A percentile compares a stretch with the other conserved stretches of the same genome.
phyloP scores from a whole-genome alignment of 1,284 basidiomycete species.

The Cryptococcus amylolentus region DNA sequence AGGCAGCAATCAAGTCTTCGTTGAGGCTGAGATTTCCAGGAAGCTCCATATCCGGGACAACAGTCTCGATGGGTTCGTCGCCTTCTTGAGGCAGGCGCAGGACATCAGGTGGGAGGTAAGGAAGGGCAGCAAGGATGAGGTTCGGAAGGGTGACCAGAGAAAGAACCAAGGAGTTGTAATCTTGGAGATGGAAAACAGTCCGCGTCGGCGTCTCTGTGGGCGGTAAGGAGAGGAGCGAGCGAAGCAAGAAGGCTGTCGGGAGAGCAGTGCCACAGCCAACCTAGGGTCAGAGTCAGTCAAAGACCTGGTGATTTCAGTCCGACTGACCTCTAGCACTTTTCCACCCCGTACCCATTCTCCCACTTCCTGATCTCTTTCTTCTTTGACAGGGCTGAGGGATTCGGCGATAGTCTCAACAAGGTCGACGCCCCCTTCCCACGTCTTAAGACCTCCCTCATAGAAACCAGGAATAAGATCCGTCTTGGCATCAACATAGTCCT shows the following conservation, averaged over 20 bases:
- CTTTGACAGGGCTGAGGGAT: neutral
- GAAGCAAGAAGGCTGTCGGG: slow-evolving; percentile 71
- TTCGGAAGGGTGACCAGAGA: slow-evolving; percentile 83
- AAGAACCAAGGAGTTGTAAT: slow-evolving; percentile 84
- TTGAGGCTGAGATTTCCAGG: slow-evolving; percentile 58
- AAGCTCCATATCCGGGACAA: slow-evolving; percentile 20
- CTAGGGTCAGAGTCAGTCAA: slow-evolving; percentile 49
- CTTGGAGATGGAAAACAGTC: slow-evolving; percentile 78
- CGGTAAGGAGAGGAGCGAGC: slow-evolving; percentile 55
- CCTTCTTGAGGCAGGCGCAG: slow-evolving; percentile 36
- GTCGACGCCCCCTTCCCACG: slow-evolving; percentile 95
- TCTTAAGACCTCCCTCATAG: slow-evolving; percentile 95
- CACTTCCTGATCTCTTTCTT: slow-evolving; percentile 12
- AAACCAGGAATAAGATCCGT: slow-evolving; percentile 88
- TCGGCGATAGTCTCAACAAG: slow-evolving; percentile 56
- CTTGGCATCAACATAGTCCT: slow-evolving; percentile 66
- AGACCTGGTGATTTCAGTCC: neutral
- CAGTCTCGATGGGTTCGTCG: slow-evolving; percentile 52
- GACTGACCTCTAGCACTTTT: slow-evolving; percentile 62
- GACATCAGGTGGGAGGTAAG: slow-evolving; percentile 23
- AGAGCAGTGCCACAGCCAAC: slow-evolving; percentile 90
- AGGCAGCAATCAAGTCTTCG: slow-evolving; percentile 61
- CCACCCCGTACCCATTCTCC: slow-evolving; percentile 50
- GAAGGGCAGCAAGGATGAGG: slow-evolving; percentile 61
- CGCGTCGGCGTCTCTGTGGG: slow-evolving; percentile 19